Percentiles rank a stretch among this genome's conserved stretches.
Conservation (phyloP, 352 stramenopile species). For the Phytopythium mirpurense region DNA sequence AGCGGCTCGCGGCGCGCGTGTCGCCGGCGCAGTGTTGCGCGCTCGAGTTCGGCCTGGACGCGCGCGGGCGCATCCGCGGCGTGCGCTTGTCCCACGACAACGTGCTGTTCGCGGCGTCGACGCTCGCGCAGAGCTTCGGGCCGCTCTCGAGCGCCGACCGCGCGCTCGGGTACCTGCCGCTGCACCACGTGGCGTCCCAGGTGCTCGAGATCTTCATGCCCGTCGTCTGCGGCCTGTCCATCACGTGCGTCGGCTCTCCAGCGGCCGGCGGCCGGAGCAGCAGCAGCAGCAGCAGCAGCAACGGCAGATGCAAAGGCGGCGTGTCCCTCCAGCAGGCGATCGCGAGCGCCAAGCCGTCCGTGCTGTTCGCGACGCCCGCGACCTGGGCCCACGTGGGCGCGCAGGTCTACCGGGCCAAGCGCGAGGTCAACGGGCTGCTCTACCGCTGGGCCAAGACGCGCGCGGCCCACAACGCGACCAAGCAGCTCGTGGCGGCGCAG, state of each 20-base stretch:
- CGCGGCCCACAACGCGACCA: conserved; percentile 73
- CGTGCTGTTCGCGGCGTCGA: conserved; percentile 69
- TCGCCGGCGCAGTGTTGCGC: conserved; percentile 41
- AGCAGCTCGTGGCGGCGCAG: conserved; percentile 48
- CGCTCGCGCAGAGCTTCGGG: conserved; percentile 53
- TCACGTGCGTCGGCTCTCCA: too few relatives aligned
- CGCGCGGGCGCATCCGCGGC: conserved; percentile 34
- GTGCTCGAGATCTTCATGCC: conserved; percentile 76
- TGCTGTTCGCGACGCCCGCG: conserved; percentile 76
- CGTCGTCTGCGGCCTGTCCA: conserved; percentile 44
- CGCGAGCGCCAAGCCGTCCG: conserved; percentile 42
- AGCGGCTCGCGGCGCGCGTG: conserved; percentile 23
- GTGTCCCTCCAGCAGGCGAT: conserved; percentile 46
- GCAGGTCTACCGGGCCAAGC: conserved; percentile 69
- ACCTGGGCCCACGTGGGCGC: conserved; percentile 64
- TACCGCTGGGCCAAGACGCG: conserved; percentile 79
- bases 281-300: too few relatives aligned
- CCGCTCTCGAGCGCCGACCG: conserved; percentile 41
- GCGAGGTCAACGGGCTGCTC: conserved; percentile 60
- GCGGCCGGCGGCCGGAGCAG: too few relatives aligned
- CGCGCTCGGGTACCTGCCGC: conserved; percentile 60
- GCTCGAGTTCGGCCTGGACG: conserved; percentile 65
- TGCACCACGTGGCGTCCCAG: conserved; percentile 63
- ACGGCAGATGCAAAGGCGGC: too few relatives aligned
- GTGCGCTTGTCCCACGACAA: conserved; percentile 79